Base-by-base conservation (phyloP, 148 eudicot species). In the Mesembryanthemum crystallinum region DNA sequence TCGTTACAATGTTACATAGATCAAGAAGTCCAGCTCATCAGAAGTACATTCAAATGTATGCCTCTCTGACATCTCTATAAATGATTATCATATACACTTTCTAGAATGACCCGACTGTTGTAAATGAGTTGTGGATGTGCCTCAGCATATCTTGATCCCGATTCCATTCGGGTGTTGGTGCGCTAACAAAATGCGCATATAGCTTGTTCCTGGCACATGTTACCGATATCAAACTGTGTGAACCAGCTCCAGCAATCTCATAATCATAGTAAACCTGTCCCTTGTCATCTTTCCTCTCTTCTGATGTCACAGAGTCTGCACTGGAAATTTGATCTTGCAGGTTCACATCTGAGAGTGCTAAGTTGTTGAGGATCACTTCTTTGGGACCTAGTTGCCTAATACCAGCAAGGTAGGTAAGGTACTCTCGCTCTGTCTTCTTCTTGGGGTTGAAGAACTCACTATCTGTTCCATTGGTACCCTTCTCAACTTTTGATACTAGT, bases 391-490 rank as follows among this genome's bases (percentile, higher is more conserved):
- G 69, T 33, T 84, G 84, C 57, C 92, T 78, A 43, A 87, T 84
- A 13, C 98, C 98, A 0, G 89, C 78, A 3, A 94, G 85, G 47
- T 63, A 94, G 0, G 95, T 92, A 13, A 91, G 73, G 78, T 94
- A 94, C 76, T 90, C 98, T 25, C 76, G 92, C 67, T 94, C 98
- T 0, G 89, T 23, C 70, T 81, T 90, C 86, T 92, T 94, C 73
- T 84, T 92, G 0, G 98, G 98, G 76, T 94, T 94, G 62, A 83
- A 94, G 68, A 94, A 94, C 59, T 94, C 98, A 69, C 93, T 89
- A 61, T 94, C 97, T 1, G 98, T 94, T 0, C 97, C 98, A 74
- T 94, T 94, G 0, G 98, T 92, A 0, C 93, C 98, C 83, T 94
- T 94, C 71, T 94, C 97, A 0, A 94, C 91, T 54, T 91, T 94